Conservation (phyloP, 805 yeast genomes). For the Candida awuae region DNA sequence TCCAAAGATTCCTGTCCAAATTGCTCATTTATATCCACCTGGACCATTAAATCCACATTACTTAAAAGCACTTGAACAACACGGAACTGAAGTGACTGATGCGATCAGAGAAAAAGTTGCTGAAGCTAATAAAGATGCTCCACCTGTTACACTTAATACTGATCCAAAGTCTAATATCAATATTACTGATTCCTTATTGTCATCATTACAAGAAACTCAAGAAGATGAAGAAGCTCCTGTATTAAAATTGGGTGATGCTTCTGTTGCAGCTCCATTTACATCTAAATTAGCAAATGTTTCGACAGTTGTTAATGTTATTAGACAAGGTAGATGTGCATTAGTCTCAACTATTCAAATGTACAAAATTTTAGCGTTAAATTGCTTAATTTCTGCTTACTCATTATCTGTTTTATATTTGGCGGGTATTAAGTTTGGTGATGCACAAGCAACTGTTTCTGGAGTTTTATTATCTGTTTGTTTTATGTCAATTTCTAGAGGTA, state of each 20-base stretch:
- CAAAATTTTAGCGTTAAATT: conserved; percentile 92
- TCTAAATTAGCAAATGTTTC: conserved; percentile 88
- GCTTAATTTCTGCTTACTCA: conserved; percentile 94
- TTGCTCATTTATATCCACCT: conserved; percentile 95
- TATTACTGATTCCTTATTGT: conserved; percentile 59
- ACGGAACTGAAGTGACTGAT: conserved; percentile 72
- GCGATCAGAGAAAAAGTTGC: conserved; percentile 59
- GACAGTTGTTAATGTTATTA: conserved; percentile 85
- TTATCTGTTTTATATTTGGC: conserved; percentile 89
- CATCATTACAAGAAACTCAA: conserved; percentile 44
- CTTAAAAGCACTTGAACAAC: conserved; percentile 73
- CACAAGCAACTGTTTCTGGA: conserved; percentile 97
- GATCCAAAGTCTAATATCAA: conserved; percentile 20
- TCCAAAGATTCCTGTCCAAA: conserved; percentile 74
- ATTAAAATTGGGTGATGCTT: conserved; percentile 94
- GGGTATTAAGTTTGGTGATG: conserved; percentile 97
- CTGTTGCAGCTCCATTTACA: conserved; percentile 98
- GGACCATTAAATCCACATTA: conserved; percentile 88
- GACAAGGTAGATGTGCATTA: conserved; percentile 97
- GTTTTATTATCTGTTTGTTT: conserved; percentile 86
- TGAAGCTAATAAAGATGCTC: conserved; percentile 32
- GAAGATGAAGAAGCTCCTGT: conserved; percentile 80
- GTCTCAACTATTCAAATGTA: conserved; percentile 98
- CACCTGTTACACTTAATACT: conserved; percentile 24
- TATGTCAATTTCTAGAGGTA: conserved; percentile 90